These are phyloP conservation scores for Boletellus dicymbophilus DNA, from an alignment of 1,284 basidiomycete species.

Conservation along the genomic window DNA sequence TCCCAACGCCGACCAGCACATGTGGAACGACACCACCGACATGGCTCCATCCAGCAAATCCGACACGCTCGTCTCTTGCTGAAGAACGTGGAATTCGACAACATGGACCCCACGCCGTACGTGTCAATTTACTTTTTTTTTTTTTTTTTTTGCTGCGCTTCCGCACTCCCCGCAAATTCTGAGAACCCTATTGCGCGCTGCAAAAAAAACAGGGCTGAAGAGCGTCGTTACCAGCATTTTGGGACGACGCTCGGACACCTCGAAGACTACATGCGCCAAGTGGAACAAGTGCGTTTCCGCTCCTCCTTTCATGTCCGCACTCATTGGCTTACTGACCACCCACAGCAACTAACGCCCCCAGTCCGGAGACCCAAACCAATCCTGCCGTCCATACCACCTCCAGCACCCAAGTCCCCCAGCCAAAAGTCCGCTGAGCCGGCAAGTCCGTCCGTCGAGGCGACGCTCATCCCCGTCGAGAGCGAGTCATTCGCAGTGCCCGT, in stretches of 20 bases:
- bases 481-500: conserved; percentile 7
- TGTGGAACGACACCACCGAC: not conserved
- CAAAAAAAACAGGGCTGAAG: conserved; percentile 41
- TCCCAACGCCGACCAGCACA: too few species aligned
- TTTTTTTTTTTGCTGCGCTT: too few species aligned
- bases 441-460: conserved; percentile 20
- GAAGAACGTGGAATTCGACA: conserved; percentile 54
- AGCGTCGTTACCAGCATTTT: conserved; percentile 46
- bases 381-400: conserved; percentile 36
- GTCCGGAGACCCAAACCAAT: conserved; percentile 40
- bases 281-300: conserved; percentile 46
- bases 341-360: conserved; percentile 39
- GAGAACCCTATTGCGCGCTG: too few species aligned
- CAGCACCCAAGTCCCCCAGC: conserved; percentile 10
- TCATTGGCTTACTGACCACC: too few species aligned
- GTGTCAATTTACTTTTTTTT: too few species aligned
- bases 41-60: conserved; percentile 48
- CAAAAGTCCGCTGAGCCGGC: not conserved
- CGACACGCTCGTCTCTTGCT: conserved; percentile 61
- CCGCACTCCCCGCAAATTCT: too few species aligned
- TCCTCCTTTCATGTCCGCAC: too few species aligned
- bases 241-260: conserved; percentile 52
- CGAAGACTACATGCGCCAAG: conserved; percentile 49
- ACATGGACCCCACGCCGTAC: conserved; percentile 46
- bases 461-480: conserved; percentile 25